Percentiles rank a stretch among this genome's conserved stretches.
phyloP scores from a whole-genome alignment of 139 green algal genomes.

The Desmodesmus armatus region DNA sequence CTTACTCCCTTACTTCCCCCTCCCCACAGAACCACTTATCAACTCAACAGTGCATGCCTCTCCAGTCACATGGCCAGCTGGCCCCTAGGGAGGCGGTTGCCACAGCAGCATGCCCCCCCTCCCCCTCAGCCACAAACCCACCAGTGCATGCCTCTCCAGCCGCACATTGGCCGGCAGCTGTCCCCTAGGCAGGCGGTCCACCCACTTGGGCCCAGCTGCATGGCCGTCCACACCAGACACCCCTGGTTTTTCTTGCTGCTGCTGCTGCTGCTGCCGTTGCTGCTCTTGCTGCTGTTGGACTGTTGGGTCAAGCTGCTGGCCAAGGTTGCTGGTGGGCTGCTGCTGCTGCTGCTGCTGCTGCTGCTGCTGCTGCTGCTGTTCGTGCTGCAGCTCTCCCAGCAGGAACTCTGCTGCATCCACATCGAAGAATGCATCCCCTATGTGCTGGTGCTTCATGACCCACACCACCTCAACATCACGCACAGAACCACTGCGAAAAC shows the following conservation, averaged over 20 bases:
- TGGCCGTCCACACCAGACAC: slow-evolving; percentile 62
- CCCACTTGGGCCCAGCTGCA: slow-evolving; percentile 71
- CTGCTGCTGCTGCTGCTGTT: slow-evolving; percentile 9
- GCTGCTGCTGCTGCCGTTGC: slow-evolving; percentile 23
- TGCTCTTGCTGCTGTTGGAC: neutral
- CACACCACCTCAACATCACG: slow-evolving; percentile 77
- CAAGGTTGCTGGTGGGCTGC: neutral
- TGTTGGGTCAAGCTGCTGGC: slow-evolving; percentile 12
- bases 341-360: neutral
- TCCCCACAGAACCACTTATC: no score
- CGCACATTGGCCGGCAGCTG: slow-evolving; percentile 18
- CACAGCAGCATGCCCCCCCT: no score
- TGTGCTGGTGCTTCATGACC: slow-evolving; percentile 80
- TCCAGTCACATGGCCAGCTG: no score
- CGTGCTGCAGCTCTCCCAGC: slow-evolving; percentile 57
- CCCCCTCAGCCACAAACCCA: no score
- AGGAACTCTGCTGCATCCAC: slow-evolving; percentile 83
- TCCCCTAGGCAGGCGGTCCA: slow-evolving; percentile 40
- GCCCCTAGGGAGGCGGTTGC: no score
- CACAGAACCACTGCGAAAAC: slow-evolving; percentile 47
- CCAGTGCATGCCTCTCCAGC: slow-evolving; percentile 25
- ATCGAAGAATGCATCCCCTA: slow-evolving; percentile 93
- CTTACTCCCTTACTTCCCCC: no score
- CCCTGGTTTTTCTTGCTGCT: slow-evolving; percentile 16
- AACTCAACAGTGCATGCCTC: no score